Evolutionary conservation across 228 moss, liverwort and hornwort genomes (phyloP).

Genomic region (Sphagnum magellanicum): DNA sequence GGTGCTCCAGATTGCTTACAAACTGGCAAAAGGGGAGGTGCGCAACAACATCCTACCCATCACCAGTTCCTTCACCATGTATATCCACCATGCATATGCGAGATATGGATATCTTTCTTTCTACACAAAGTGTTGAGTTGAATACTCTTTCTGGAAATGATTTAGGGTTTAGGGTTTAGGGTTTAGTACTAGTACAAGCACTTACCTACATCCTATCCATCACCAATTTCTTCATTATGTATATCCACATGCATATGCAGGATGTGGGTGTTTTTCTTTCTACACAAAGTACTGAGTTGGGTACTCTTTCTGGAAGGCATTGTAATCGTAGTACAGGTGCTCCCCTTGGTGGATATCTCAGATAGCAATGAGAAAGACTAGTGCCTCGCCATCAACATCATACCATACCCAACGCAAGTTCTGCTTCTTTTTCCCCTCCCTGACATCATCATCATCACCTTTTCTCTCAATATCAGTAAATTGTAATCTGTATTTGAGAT

Average conservation of each 20-base stretch:
- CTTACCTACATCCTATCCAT: too few relatives aligned
- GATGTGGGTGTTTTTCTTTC: neutral
- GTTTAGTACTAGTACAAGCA: too few relatives aligned
- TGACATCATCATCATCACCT: constrained; percentile 3
- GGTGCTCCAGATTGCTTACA: too few relatives aligned
- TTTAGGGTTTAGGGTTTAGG: too few relatives aligned
- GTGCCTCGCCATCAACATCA: constrained; percentile 80
- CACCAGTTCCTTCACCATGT: too few relatives aligned
- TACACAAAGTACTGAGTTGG: constrained; percentile 87
- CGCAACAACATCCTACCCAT: too few relatives aligned
- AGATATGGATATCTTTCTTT: neutral
- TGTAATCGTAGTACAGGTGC: constrained; percentile 91
- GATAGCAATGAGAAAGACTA: constrained; percentile 75
- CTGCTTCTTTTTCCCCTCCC: constrained; percentile 80
- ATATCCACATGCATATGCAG: too few relatives aligned
- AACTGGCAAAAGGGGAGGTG: too few relatives aligned
- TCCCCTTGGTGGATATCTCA: constrained; percentile 87
- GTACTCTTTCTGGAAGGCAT: constrained; percentile 81
- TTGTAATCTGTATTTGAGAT: too few relatives aligned
- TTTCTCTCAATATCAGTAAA: too few relatives aligned
- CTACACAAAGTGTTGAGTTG: constrained; percentile 84
- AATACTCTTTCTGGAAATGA: constrained; percentile 78
- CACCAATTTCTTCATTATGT: too few relatives aligned
- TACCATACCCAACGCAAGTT: constrained; percentile 79
- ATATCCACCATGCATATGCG: too few relatives aligned